Percentiles rank a stretch among this genome's conserved stretches.
These are phyloP conservation scores for Chlorella sp. DNA, from an alignment of 139 green algal species.

Conservation along the genomic window DNA sequence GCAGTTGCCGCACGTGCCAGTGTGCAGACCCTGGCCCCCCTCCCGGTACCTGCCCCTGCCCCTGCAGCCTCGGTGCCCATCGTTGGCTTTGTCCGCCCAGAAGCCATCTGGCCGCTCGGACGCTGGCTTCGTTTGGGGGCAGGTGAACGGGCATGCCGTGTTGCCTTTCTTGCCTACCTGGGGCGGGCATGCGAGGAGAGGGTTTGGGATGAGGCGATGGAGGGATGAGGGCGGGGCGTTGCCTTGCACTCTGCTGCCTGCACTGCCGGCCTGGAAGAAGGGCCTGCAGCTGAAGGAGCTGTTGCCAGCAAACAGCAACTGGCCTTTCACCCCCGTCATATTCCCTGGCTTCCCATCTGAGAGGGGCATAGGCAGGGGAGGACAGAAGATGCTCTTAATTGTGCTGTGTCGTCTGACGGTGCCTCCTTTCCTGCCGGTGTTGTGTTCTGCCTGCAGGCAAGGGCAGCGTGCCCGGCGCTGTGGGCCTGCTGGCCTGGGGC, in stretches of 20 bases:
- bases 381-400: too few species aligned
- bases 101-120: conserved; percentile 1
- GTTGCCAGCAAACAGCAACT: too few species aligned
- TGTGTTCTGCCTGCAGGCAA: conserved; percentile 28
- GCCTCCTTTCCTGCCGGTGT: background rate
- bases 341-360: too few species aligned
- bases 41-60: background rate
- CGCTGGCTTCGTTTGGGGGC: conserved; percentile 25
- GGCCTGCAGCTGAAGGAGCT: too few species aligned
- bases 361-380: too few species aligned
- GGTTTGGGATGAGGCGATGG: too few species aligned
- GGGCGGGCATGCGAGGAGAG: too few species aligned
- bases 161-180: too few species aligned
- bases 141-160: background rate
- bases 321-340: too few species aligned
- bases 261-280: too few species aligned
- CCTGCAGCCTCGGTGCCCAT: conserved; percentile 9
- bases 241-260: background rate
- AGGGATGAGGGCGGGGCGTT: too few species aligned
- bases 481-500: conserved; percentile 33
- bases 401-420: background rate
- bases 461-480: background rate
- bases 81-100: background rate
- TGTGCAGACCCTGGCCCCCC: background rate
- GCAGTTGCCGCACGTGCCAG: background rate